phyloP scores from a whole-genome alignment of 2,329 filamentous ascomycete species.

The Penicillium sp. region DNA sequence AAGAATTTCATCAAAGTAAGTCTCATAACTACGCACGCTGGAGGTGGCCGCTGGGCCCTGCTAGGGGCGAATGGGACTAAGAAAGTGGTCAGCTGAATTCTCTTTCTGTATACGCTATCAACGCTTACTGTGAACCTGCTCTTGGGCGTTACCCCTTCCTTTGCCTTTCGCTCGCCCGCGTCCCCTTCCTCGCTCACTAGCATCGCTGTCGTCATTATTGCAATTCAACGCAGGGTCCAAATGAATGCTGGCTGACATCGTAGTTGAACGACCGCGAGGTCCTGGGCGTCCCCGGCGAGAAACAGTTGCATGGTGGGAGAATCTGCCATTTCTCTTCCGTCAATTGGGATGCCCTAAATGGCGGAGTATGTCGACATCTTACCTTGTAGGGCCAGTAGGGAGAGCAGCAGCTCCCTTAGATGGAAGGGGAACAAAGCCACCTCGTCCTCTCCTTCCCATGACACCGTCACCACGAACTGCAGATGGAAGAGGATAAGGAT shows the following conservation, averaged over 20 bases:
- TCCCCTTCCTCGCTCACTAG: neutral
- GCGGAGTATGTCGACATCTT: neutral
- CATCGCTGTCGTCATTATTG: neutral
- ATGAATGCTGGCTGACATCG: neutral
- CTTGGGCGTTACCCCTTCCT: neutral
- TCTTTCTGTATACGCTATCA: neutral
- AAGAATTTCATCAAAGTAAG: neutral
- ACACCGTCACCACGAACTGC: neutral
- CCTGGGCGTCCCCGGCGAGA: neutral
- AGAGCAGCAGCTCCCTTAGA: neutral
- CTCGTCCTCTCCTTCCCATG: neutral
- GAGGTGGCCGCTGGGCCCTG: neutral
- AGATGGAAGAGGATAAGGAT: neutral
- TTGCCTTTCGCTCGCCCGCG: neutral
- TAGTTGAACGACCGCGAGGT: neutral
- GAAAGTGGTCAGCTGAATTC: neutral
- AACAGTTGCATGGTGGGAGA: neutral
- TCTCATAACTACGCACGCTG: neutral
- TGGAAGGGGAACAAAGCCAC: neutral
- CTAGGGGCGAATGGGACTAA: neutral
- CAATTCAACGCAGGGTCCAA: constrained; percentile 1
- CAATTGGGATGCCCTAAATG: neutral
- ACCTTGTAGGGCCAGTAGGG: neutral
- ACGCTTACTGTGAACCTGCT: neutral
- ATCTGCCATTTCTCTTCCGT: neutral